Evolutionary conservation across 2,329 filamentous ascomycete genomes (phyloP).

Genomic region (Talaromyces sp.): DNA sequence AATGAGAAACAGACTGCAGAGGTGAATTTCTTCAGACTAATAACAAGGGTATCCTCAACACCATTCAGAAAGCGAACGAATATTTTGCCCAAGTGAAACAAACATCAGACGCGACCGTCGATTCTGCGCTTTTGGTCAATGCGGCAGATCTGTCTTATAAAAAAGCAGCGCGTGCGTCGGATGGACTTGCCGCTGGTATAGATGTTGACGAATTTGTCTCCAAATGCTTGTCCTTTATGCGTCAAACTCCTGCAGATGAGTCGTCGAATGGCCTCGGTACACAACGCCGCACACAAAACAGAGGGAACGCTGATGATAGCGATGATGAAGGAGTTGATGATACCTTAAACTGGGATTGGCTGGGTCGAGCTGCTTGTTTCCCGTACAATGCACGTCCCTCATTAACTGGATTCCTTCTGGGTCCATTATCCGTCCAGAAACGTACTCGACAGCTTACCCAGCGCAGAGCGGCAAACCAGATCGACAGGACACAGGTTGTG

Average conservation of each 20-base stretch:
- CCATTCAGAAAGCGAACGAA: conserved; percentile 63
- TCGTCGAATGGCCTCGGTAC: conserved; percentile 45
- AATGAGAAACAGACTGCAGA: conserved; percentile 55
- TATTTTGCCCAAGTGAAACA: conserved; percentile 71
- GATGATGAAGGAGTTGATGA: conserved; percentile 66
- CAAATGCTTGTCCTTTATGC: conserved; percentile 87
- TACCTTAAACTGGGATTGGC: conserved; percentile 77
- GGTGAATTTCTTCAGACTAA: conserved; percentile 67
- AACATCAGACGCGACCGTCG: conserved; percentile 84
- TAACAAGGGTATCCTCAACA: conserved; percentile 62
- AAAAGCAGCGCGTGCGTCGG: conserved; percentile 70
- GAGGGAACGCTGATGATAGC: conserved; percentile 55
- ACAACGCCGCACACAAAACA: conserved; percentile 39
- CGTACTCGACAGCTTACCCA: conserved; percentile 68
- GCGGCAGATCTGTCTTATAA: conserved; percentile 77
- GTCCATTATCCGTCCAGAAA: conserved; percentile 85
- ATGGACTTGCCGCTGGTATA: conserved; percentile 68
- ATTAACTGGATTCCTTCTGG: conserved; percentile 78
- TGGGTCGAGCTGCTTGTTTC: conserved; percentile 74
- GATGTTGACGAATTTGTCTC: conserved; percentile 90
- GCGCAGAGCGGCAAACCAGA: conserved; percentile 65
- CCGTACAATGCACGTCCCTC: conserved; percentile 70
- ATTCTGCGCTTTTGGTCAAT: conserved; percentile 79
- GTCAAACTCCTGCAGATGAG: conserved; percentile 56
- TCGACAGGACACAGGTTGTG: conserved; percentile 63